These are phyloP conservation scores for Kandelia obovata DNA, from an alignment of 345 rosid genomes.

Conservation along the genomic window DNA sequence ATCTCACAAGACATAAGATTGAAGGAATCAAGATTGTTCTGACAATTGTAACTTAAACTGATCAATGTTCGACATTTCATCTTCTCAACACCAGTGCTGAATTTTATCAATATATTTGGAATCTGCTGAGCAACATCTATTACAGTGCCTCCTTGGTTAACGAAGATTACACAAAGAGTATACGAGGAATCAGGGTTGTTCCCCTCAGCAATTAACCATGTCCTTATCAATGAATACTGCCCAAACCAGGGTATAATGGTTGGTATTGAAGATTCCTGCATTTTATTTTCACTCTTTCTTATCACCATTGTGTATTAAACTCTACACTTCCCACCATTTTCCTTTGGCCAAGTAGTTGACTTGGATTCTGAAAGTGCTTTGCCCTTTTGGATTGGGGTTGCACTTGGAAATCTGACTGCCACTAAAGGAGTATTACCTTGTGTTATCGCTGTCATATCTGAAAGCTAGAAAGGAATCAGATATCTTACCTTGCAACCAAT, in stretches of 20 bases:
- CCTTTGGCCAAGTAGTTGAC: background rate
- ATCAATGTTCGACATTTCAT: background rate
- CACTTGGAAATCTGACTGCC: background rate
- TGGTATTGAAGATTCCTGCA: slow-evolving; percentile 11
- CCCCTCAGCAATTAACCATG: slow-evolving; percentile 76
- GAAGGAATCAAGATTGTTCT: background rate
- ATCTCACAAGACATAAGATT: background rate
- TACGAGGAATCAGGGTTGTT: slow-evolving; percentile 59
- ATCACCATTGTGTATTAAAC: background rate
- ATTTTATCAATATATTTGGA: background rate
- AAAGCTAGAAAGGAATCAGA: background rate
- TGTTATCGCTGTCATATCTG: background rate
- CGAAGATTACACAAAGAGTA: slow-evolving; percentile 55
- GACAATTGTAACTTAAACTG: background rate
- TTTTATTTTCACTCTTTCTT: background rate
- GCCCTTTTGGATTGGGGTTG: background rate
- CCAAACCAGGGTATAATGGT: slow-evolving; percentile 93
- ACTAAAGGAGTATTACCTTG: background rate
- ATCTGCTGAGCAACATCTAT: slow-evolving; percentile 18
- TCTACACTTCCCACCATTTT: background rate
- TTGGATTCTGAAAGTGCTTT: background rate
- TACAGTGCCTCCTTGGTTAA: slow-evolving; percentile 77
- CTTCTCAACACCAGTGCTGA: background rate
- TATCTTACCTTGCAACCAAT: background rate
- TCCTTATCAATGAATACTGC: slow-evolving; percentile 85